Percentiles rank a stretch among this genome's conserved stretches.
These are phyloP conservation scores for Alternaria infectoria DNA, from an alignment of 2,329 filamentous ascomycete species.

Conservation along the genomic window DNA sequence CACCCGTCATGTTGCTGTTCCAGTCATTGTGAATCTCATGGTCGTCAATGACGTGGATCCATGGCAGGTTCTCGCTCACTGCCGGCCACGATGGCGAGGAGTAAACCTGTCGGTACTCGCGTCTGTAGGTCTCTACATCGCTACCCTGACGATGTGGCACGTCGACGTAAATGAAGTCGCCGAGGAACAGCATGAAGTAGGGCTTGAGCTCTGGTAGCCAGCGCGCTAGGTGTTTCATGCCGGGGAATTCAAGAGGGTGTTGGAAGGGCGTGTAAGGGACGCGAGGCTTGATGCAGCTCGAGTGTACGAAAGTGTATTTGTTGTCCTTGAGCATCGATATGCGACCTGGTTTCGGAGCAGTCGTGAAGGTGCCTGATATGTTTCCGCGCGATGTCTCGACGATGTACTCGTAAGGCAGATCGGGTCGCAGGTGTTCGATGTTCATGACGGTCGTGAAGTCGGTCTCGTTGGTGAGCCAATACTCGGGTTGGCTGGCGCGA, in stretches of 20 bases:
- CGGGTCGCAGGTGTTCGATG: conserved; percentile 70
- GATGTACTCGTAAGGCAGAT: conserved; percentile 80
- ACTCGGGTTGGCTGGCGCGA: conserved; percentile 36
- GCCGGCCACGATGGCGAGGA: conserved; percentile 88
- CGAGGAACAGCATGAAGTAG: conserved; percentile 75
- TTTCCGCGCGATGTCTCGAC: conserved; percentile 74
- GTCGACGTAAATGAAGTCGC: conserved; percentile 90
- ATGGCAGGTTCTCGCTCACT: conserved; percentile 80
- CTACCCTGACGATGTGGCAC: conserved; percentile 81
- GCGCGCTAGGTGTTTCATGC: conserved; percentile 77
- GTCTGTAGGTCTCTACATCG: conserved; percentile 76
- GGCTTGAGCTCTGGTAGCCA: conserved; percentile 73
- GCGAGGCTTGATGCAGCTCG: conserved; percentile 88
- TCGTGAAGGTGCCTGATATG: conserved; percentile 79
- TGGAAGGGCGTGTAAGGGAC: conserved; percentile 88
- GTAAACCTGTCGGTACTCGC: conserved; percentile 95
- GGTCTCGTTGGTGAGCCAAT: conserved; percentile 72
- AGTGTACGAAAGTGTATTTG: conserved; percentile 87
- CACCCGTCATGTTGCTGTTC: conserved; percentile 78
- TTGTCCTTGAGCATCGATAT: conserved; percentile 64
- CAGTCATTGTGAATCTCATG: conserved; percentile 97
- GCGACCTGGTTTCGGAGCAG: conserved; percentile 73
- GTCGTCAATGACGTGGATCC: conserved; percentile 96
- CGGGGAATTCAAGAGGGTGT: conserved; percentile 81
- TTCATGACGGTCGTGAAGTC: conserved; percentile 80